A percentile compares a stretch with the other conserved stretches of the same genome.
These are phyloP conservation scores for Cyberlindnera maclurae DNA, from an alignment of 805 yeast genomes.

Conservation along the genomic window DNA sequence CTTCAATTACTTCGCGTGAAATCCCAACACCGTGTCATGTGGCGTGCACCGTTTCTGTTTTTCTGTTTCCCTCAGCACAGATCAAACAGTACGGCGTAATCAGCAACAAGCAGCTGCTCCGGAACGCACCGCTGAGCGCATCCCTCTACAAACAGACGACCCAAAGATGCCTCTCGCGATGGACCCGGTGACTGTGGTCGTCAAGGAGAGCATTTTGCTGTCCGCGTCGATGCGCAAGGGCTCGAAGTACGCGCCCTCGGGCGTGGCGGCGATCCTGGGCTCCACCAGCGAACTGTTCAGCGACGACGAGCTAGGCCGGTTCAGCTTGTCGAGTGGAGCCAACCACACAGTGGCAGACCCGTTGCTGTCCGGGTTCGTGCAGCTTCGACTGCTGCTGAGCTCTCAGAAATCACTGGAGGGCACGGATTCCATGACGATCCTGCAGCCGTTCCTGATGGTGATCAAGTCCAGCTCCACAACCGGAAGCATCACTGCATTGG, in stretches of 20 bases:
- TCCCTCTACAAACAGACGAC: too few relatives aligned
- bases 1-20: too few relatives aligned
- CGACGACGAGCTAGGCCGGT: slow-evolving; percentile 31
- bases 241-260: slow-evolving; percentile 66
- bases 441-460: slow-evolving; percentile 82
- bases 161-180: slow-evolving; percentile 31
- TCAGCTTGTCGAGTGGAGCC: slow-evolving; percentile 13
- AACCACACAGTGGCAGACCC: slow-evolving; percentile 42
- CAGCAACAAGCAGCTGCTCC: too few relatives aligned
- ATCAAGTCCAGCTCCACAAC: slow-evolving; percentile 80
- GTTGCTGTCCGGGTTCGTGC: slow-evolving; percentile 70
- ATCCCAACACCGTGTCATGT: too few relatives aligned
- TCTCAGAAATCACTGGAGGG: slow-evolving; percentile 44
- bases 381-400: slow-evolving; percentile 62
- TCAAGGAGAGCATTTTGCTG: slow-evolving; percentile 81
- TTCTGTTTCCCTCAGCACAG: too few relatives aligned
- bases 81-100: too few relatives aligned
- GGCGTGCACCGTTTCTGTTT: too few relatives aligned
- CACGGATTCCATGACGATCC: slow-evolving; percentile 63
- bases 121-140: too few relatives aligned
- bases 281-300: slow-evolving; percentile 46
- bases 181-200: slow-evolving; percentile 75
- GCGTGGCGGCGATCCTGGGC: slow-evolving; percentile 81
- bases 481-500: slow-evolving; percentile 77
- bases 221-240: slow-evolving; percentile 87